Evolutionary conservation across 345 rosid species (phyloP), one percentile per base, ranked within the genome.

Genomic region (Boechera stricta): DNA sequence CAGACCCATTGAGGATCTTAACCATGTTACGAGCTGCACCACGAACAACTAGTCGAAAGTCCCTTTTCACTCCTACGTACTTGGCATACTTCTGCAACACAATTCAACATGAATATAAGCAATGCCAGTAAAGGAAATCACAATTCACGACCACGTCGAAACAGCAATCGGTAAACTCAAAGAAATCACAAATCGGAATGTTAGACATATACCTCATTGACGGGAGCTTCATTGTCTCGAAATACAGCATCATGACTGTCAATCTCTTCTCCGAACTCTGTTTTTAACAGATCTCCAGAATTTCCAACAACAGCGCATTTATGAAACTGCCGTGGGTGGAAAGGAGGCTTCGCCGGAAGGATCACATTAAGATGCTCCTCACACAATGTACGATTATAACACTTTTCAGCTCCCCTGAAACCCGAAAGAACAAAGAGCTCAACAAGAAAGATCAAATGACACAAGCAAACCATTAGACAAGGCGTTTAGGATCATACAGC

Each of bases 1-100:
- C 74, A 44, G 98, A 92, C 49, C 98, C 98, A 47, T 82, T 83
- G 69, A 92, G 90, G 79, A 92, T 92, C 64, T 82, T 74, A 67
- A 90, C 82, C 98, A 94, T 92, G 87, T 94, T 94, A 64, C 92
- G 91, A 81, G 98, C 98, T 24, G 92, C 97, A 80, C 98, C 97
- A 28, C 98, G 87, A 21, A 92, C 98, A 44, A 94, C 98, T 76
- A 94, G 90, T 64, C 97, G 97, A 75, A 94, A 92, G 83, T 90
- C 97, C 75, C 99, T 92, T 85, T 92, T 95, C 74, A 92, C 52
- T 35, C 98, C 99, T 77, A 95, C 98, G 67, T 87, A 80, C 79
- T 89, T 87, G 73, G 97, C 97, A 81, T 91, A 92, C 85, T 86
- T 92, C 97, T 95, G 80, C 49, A 79, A 72, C 38, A 42, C 65